Evolutionary conservation across 1,284 basidiomycete genomes (phyloP).

Genomic region (Mrakiaceae sp.): DNA sequence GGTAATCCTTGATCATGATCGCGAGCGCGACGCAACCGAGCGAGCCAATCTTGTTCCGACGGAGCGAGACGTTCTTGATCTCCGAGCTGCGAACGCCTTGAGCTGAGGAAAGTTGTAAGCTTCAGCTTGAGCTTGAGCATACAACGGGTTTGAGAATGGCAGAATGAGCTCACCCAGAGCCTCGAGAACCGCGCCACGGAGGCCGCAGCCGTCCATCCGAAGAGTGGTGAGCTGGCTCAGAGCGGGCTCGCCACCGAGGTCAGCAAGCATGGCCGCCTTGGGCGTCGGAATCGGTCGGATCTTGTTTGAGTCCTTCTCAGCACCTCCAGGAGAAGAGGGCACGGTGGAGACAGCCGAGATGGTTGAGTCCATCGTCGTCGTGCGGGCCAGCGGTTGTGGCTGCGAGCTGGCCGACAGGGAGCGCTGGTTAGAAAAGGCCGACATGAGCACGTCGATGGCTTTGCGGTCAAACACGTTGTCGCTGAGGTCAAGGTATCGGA

Average conservation of each 20-base stretch:
- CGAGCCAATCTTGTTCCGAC: slow-evolving; percentile 69
- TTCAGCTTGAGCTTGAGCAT: background rate
- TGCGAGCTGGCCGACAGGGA: background rate
- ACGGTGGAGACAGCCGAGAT: background rate
- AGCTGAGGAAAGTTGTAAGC: slow-evolving; percentile 38
- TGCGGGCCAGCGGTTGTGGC: background rate
- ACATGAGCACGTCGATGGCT: slow-evolving; percentile 51
- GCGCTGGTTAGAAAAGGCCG: background rate
- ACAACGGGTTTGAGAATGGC: background rate
- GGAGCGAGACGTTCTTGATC: slow-evolving; percentile 71
- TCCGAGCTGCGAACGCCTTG: slow-evolving; percentile 69
- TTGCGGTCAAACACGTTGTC: slow-evolving; percentile 77
- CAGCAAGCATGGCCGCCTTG: background rate
- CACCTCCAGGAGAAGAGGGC: slow-evolving; percentile 15
- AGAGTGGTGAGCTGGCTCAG: slow-evolving; percentile 43
- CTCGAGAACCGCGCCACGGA: slow-evolving; percentile 62
- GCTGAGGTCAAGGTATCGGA: slow-evolving; percentile 80
- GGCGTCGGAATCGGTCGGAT: too few species aligned
- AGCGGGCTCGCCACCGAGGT: background rate
- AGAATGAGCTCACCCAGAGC: slow-evolving; percentile 50
- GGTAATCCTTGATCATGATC: slow-evolving; percentile 89
- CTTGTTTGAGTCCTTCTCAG: slow-evolving; percentile 13
- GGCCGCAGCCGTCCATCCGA: slow-evolving; percentile 66
- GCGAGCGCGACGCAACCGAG: slow-evolving; percentile 81
- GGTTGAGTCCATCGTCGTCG: background rate